Evolutionary conservation across 1,284 basidiomycete species (phyloP).

Genomic region (Apiotrichum siamense): DNA sequence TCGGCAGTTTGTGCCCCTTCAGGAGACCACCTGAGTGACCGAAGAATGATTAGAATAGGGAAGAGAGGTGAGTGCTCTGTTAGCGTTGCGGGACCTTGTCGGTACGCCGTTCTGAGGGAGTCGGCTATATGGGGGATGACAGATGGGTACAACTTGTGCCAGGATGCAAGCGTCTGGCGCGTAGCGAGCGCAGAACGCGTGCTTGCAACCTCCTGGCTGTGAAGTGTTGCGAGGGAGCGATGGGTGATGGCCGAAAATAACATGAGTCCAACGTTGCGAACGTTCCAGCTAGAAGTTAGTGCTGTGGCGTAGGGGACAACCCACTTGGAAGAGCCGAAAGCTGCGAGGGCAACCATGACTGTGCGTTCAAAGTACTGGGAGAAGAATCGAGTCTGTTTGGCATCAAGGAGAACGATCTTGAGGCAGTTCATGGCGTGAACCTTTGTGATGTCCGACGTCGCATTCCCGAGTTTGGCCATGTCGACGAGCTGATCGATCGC

Average conservation of each 20-base stretch:
- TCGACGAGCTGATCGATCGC: conserved; percentile 27
- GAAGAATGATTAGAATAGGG: conserved; percentile 42
- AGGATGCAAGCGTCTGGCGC: conserved; percentile 32
- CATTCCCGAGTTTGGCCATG: conserved; percentile 29
- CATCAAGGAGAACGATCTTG: conserved; percentile 44
- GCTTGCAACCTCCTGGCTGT: conserved; percentile 28
- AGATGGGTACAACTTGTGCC: conserved; percentile 34
- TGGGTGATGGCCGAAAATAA: conserved; percentile 43
- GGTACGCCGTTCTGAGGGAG: conserved; percentile 11
- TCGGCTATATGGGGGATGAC: conserved; percentile 32
- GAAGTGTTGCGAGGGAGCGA: conserved; percentile 29
- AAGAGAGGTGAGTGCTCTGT: conserved; percentile 38
- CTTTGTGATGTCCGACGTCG: conserved; percentile 36
- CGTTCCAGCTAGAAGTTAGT: conserved; percentile 40
- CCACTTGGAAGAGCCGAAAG: conserved; percentile 42
- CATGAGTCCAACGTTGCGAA: conserved; percentile 45
- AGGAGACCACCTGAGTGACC: conserved; percentile 33
- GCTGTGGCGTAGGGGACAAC: not conserved
- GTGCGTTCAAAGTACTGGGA: conserved; percentile 37
- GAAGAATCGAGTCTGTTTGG: conserved; percentile 34
- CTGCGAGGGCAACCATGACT: conserved; percentile 37
- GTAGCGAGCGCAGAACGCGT: conserved; percentile 27
- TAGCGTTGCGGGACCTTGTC: conserved; percentile 4
- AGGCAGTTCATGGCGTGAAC: conserved; percentile 47
- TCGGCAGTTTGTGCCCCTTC: conserved; percentile 23